Percentiles rank a stretch among this genome's conserved stretches.
phyloP scores from a whole-genome alignment of 106 monocot genomes.

The Phalaenopsis aphrodite region DNA sequence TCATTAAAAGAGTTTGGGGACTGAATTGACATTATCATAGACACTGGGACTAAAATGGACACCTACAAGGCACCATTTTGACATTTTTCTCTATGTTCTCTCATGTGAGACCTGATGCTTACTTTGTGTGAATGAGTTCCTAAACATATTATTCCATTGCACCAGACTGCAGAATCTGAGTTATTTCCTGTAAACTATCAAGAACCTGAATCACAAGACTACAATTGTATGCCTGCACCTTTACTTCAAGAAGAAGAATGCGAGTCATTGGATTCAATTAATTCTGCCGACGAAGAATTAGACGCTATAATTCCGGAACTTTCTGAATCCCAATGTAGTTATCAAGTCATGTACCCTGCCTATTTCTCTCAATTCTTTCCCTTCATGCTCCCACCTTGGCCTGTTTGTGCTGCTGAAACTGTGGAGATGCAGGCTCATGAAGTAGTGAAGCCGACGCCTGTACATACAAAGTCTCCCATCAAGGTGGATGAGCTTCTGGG shows the following conservation, averaged over 20 bases:
- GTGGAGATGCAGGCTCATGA: conserved; percentile 19
- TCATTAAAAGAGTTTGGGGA: too few relatives aligned
- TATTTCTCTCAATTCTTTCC: conserved; percentile 37
- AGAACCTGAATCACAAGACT: conserved; percentile 13
- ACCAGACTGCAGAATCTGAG: conserved; percentile 18
- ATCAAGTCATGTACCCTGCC: conserved; percentile 28
- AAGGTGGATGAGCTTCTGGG: conserved; percentile 45
- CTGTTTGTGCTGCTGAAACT: conserved; percentile 5
- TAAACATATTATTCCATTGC: not conserved
- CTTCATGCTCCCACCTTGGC: conserved; percentile 17
- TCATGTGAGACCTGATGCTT: too few relatives aligned
- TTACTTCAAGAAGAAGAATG: conserved; percentile 20
- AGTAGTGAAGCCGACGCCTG: conserved; percentile 36
- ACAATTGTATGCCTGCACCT: conserved; percentile 5
- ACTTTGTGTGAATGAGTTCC: too few relatives aligned
- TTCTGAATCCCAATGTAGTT: conserved; percentile 13
- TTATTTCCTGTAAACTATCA: conserved; percentile 1
- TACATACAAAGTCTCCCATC: conserved; percentile 36
- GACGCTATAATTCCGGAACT: conserved; percentile 15
- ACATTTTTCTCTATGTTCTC: too few relatives aligned
- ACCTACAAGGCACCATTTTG: too few relatives aligned
- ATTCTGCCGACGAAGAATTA: conserved; percentile 18
- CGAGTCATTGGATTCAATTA: conserved; percentile 36
- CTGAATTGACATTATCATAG: too few relatives aligned
- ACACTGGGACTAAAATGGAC: too few relatives aligned